A percentile compares a stretch with the other conserved stretches of the same genome.
phyloP scores from a whole-genome alignment of 192 early-diverging fungal species.

The Umbelopsis vinacea region DNA sequence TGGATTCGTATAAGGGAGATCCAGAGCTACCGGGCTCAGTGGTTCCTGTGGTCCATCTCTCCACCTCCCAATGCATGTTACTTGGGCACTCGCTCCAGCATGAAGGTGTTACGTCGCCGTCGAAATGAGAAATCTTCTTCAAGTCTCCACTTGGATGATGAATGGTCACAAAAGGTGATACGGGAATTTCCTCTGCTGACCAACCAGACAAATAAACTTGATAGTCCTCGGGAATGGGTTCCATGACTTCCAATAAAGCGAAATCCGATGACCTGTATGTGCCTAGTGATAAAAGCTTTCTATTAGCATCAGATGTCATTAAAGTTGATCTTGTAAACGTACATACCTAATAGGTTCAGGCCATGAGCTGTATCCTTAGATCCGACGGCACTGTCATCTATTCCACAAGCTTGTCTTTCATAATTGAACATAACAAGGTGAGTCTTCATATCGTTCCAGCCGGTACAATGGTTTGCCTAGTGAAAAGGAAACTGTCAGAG shows the following conservation, averaged over 20 bases:
- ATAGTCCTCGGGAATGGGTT: conserved; percentile 47
- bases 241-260: conserved; percentile 46
- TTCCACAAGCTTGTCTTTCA: conserved; percentile 39
- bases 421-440: conserved; percentile 57
- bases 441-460: conserved; percentile 36
- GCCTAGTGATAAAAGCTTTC: conserved; percentile 10
- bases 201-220: conserved; percentile 49
- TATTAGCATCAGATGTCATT: not conserved
- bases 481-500: not conserved
- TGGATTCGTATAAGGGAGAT: conserved; percentile 47
- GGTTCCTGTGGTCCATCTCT: conserved; percentile 45
- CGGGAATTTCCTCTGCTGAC: conserved; percentile 29
- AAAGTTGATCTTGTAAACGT: not conserved
- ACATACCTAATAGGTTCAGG: conserved; percentile 36
- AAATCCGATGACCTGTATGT: conserved; percentile 38
- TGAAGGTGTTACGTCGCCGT: conserved; percentile 35
- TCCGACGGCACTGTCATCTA: conserved; percentile 25
- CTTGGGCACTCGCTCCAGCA: conserved; percentile 50
- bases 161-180: conserved; percentile 44
- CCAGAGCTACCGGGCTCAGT: conserved; percentile 53
- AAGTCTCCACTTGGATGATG: conserved; percentile 53
- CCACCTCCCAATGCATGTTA: conserved; percentile 48
- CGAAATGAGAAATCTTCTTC: conserved; percentile 51
- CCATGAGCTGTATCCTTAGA: conserved; percentile 48
- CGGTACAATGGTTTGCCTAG: conserved; percentile 51